These are phyloP conservation scores for Echinosophora koreensis DNA, from an alignment of 306 rosid genomes.

Conservation along the genomic window DNA sequence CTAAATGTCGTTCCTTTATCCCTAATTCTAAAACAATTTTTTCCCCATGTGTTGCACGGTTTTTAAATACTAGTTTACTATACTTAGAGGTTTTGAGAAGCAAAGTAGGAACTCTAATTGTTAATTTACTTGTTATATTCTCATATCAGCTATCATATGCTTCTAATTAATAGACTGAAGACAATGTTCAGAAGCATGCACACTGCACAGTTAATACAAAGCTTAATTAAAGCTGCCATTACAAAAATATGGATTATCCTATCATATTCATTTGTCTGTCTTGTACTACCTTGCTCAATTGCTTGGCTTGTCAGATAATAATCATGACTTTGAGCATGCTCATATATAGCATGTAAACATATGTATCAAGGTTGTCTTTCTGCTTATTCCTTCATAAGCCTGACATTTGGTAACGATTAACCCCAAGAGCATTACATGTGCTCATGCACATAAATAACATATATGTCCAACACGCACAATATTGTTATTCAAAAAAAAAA, in stretches of 20 bases:
- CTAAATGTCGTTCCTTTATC: too few relatives aligned
- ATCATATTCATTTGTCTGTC: conserved; percentile 47
- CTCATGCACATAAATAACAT: conserved; percentile 6
- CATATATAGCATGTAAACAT: not conserved
- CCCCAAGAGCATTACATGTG: not conserved
- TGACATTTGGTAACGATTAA: not conserved
- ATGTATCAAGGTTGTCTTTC: not conserved
- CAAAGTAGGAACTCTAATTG: not conserved
- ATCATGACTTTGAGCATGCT: conserved; percentile 7
- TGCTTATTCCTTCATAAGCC: not conserved
- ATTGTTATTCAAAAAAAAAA: too few relatives aligned
- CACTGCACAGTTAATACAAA: conserved; percentile 3
- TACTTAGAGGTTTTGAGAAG: not conserved
- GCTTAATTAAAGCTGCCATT: conserved; percentile 48
- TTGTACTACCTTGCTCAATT: not conserved
- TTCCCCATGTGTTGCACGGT: too few relatives aligned
- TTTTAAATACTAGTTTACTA: not conserved
- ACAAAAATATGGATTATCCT: conserved; percentile 47
- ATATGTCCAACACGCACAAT: not conserved
- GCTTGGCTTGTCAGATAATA: not conserved
- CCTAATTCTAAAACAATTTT: too few relatives aligned
- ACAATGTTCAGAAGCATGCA: conserved; percentile 35
- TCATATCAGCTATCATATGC: conserved; percentile 38
- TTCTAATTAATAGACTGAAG: conserved; percentile 45
- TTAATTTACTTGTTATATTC: conserved; percentile 12